Evolutionary conservation across 306 rosid species (phyloP).

Genomic region (Lathyrus aphaca): DNA sequence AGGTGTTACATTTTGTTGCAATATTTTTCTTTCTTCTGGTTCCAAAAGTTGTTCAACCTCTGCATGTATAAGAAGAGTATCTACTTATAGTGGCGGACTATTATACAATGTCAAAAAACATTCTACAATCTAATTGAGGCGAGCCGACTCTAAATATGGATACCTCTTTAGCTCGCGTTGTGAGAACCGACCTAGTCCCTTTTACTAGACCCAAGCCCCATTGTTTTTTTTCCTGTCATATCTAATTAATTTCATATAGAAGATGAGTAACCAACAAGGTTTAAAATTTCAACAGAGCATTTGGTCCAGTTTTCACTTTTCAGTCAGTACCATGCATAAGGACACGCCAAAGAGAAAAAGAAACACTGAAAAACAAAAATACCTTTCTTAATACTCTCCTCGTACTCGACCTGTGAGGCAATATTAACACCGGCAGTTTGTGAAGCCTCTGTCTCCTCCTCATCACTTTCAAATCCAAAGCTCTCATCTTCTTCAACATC

Average conservation of each 20-base stretch:
- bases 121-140: too few species aligned
- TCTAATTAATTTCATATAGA: neutral
- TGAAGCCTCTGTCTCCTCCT: conserved; percentile 51
- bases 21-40: too few species aligned
- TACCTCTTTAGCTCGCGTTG: too few species aligned
- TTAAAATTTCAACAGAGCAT: neutral
- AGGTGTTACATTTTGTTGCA: too few species aligned
- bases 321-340: conserved; percentile 4
- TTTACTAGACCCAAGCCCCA: too few species aligned
- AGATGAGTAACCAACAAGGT: neutral
- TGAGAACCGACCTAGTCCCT: too few species aligned
- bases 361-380: conserved; percentile 20
- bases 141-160: too few species aligned
- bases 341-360: conserved; percentile 21
- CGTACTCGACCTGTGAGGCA: conserved; percentile 47
- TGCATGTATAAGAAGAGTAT: too few species aligned
- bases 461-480: conserved; percentile 47
- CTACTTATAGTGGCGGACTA: too few species aligned
- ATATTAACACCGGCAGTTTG: too few species aligned
- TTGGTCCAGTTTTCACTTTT: neutral
- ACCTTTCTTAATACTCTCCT: conserved; percentile 69
- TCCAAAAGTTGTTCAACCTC: too few species aligned
- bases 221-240: neutral
- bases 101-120: too few species aligned
- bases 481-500: conserved; percentile 54